Evolutionary conservation across 2,329 filamentous ascomycete species (phyloP), one percentile per base, ranked within the genome.

Genomic region (Nemania abortiva): DNA sequence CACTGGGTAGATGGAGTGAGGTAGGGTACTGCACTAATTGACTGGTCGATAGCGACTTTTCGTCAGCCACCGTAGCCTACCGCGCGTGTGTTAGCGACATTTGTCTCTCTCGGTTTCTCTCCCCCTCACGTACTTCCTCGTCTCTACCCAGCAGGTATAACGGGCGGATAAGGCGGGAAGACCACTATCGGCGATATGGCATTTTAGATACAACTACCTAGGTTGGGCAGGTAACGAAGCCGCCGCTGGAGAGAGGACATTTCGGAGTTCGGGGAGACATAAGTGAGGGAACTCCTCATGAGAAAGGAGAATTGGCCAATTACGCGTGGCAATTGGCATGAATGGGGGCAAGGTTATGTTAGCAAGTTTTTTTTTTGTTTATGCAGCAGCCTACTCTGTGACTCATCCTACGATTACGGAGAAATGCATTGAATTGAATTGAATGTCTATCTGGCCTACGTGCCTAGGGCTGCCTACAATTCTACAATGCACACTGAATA

Each of bases 231-330:
- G 20, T 50, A 50, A 27, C 5, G 22, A 63, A 69, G 60, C 58
- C 11, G 34, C 34, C 7, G 34, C 34, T 49, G 53, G 64, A 31
- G 60, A 31, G 52, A 61, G 56, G 24, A 53, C 11, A 53, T 13
- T 62, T 60, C 52, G 60, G 67, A 54, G 63, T 62, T 66, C 60
- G 65, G 65, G 29, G 34, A 47, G 49, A 65, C 24, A 13, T 39
- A 58, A 56, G 47, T 45, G 18, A 45, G 53, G 34, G 37, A 29
- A 58, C 65, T 47, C 52, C 60, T 60, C 54, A 39, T 49, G 39
- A 9, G 22, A 18, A 47, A 24, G 31, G 53, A 52, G 63, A 74
- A 77, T 76, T 76, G 75, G 49, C 75, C 75, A 77, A 77, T 76
- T 31, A 55, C 24, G 34, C 45, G 34, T 4, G 18, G 29, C 70